Evolutionary conservation across 352 stramenopile genomes (phyloP).

Genomic region (Phytopythium sindhum): DNA sequence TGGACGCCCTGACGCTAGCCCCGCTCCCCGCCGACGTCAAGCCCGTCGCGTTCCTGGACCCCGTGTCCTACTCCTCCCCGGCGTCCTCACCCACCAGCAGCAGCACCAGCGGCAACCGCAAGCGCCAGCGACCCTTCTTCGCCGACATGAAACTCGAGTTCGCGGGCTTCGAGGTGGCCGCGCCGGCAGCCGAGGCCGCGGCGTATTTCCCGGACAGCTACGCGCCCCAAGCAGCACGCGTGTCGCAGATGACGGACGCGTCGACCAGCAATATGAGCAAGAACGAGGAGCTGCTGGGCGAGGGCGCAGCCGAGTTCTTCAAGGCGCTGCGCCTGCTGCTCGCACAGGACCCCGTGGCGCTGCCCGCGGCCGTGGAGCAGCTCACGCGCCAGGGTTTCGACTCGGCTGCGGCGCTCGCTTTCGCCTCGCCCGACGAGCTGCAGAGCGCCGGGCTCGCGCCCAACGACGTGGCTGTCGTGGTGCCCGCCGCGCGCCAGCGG

Average conservation of each 20-base stretch:
- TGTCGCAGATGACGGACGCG: too few relatives aligned
- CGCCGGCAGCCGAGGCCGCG: slow-evolving; percentile 12
- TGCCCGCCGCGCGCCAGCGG: slow-evolving; percentile 39
- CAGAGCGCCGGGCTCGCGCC: slow-evolving; percentile 36
- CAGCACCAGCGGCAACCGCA: slow-evolving; percentile 5
- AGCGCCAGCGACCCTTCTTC: slow-evolving; percentile 27
- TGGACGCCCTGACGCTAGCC: background rate
- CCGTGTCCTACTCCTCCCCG: slow-evolving; percentile 6
- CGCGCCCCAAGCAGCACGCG: too few relatives aligned
- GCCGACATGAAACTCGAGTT: slow-evolving; percentile 67
- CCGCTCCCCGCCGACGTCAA: background rate
- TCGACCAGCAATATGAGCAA: slow-evolving; percentile 9
- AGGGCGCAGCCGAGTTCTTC: slow-evolving; percentile 26
- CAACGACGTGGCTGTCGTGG: slow-evolving; percentile 43
- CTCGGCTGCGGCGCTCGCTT: slow-evolving; percentile 48
- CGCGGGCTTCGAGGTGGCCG: slow-evolving; percentile 28
- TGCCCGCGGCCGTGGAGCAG: slow-evolving; percentile 28
- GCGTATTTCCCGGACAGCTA: background rate
- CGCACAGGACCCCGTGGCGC: slow-evolving; percentile 21
- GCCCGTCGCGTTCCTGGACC: background rate
- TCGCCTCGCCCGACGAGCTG: slow-evolving; percentile 44
- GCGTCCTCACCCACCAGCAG: slow-evolving; percentile 11
- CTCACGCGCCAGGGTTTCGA: slow-evolving; percentile 62
- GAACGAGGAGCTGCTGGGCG: slow-evolving; percentile 27
- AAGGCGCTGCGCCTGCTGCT: slow-evolving; percentile 42